phyloP scores from a whole-genome alignment of 768 basidiomycete species.

The Podaxis sp. region DNA sequence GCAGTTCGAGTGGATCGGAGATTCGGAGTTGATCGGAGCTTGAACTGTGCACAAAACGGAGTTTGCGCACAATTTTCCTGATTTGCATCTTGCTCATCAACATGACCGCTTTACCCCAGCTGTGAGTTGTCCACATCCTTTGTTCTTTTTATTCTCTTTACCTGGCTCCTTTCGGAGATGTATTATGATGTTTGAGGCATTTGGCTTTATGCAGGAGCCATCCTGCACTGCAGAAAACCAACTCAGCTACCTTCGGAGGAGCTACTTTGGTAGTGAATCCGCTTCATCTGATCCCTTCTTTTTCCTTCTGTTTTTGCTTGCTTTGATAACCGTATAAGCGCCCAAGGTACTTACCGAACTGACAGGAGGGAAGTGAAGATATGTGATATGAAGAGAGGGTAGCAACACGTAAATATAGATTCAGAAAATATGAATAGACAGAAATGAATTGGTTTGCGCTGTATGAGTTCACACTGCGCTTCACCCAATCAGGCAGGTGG shows the following conservation, averaged over 20 bases:
- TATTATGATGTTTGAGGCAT: constrained; percentile 87
- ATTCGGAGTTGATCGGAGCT: constrained; percentile 29
- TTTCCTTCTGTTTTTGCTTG: constrained; percentile 1
- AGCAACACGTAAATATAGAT: not conserved
- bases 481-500: not conserved
- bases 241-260: constrained; percentile 89
- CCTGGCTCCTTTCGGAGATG: not conserved
- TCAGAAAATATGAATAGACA: too few relatives aligned
- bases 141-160: constrained; percentile 12
- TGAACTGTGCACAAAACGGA: constrained; percentile 16
- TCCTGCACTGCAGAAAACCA: constrained; percentile 79
- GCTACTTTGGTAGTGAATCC: constrained; percentile 44
- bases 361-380: not conserved
- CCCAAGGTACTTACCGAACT: constrained; percentile 5
- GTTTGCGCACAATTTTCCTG: not conserved
- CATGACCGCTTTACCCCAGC: not conserved
- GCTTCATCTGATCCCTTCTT: constrained; percentile 34
- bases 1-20: constrained; percentile 26
- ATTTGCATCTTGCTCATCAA: not conserved
- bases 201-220: constrained; percentile 79
- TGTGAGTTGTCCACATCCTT: constrained; percentile 26
- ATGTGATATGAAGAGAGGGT: not conserved
- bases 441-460: not conserved
- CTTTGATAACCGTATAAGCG: not conserved
- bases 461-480: not conserved